Evolutionary conservation across 2,329 filamentous ascomycete species (phyloP).

Genomic region (Talaromyces islandicus): DNA sequence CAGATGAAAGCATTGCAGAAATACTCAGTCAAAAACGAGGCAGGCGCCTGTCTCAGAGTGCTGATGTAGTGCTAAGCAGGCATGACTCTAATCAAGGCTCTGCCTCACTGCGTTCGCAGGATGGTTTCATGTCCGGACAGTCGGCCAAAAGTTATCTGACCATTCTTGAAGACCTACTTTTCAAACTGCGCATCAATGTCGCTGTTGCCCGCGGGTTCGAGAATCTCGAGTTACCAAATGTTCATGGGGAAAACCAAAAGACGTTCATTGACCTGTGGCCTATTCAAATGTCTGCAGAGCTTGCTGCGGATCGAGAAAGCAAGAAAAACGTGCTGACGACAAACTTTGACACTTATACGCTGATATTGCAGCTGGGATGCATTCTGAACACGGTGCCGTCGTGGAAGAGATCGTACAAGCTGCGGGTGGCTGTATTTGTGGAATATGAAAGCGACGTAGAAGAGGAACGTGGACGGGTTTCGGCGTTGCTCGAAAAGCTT

Average conservation of each 20-base stretch:
- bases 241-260: constrained; percentile 55
- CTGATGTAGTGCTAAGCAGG: constrained; percentile 18
- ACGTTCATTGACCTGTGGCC: constrained; percentile 86
- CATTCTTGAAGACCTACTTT: constrained; percentile 72
- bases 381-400: constrained; percentile 75
- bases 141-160: constrained; percentile 70
- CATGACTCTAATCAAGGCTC: constrained; percentile 43
- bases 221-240: constrained; percentile 63
- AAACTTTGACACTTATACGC: constrained; percentile 84
- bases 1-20: constrained; percentile 51
- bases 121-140: not conserved
- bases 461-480: constrained; percentile 68
- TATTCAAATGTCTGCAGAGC: constrained; percentile 86
- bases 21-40: constrained; percentile 46
- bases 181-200: constrained; percentile 75
- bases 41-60: constrained; percentile 17
- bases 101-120: constrained; percentile 42
- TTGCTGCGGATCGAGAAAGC: constrained; percentile 60
- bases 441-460: constrained; percentile 81
- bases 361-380: constrained; percentile 82
- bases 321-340: constrained; percentile 67
- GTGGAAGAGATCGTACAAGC: constrained; percentile 66
- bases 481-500: constrained; percentile 69
- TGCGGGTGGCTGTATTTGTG: constrained; percentile 80
- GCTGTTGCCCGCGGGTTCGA: constrained; percentile 79